Evolutionary conservation across 805 yeast species (phyloP).

Genomic region (Isabelozyma pseudorhagii): DNA sequence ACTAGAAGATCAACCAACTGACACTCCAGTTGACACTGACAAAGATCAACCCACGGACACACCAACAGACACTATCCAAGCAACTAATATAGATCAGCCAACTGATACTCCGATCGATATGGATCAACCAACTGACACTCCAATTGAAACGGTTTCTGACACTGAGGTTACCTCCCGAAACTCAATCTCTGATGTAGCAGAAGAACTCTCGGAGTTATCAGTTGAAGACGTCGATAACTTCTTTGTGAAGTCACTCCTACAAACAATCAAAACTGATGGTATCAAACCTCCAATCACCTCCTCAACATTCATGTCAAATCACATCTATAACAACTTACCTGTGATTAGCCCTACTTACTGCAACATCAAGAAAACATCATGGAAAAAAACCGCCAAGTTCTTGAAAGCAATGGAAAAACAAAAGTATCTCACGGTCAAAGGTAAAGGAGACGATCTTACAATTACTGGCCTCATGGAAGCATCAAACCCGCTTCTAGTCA

Average conservation of each 20-base stretch:
- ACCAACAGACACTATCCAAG: too few relatives aligned
- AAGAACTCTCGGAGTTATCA: conserved; percentile 37
- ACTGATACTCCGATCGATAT: too few relatives aligned
- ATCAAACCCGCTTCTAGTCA: conserved; percentile 46
- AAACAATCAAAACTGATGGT: conserved; percentile 57
- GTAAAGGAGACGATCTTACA: conserved; percentile 78
- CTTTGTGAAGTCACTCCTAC: conserved; percentile 66
- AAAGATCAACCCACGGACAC: not conserved
- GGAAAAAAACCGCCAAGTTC: conserved; percentile 87
- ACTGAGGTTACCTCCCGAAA: too few relatives aligned
- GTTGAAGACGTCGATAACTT: conserved; percentile 72
- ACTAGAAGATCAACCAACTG: not conserved
- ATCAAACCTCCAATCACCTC: conserved; percentile 65
- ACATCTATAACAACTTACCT: conserved; percentile 72
- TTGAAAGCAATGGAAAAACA: conserved; percentile 83
- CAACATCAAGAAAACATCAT: conserved; percentile 74
- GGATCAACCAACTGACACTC: too few relatives aligned
- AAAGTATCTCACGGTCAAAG: conserved; percentile 66
- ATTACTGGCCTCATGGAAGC: conserved; percentile 49
- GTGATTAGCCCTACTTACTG: conserved; percentile 50
- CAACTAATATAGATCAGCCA: too few relatives aligned
- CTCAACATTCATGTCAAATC: conserved; percentile 71
- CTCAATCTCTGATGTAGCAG: conserved; percentile 26
- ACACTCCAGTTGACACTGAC: not conserved
- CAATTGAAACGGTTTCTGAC: too few relatives aligned